A percentile compares a stretch with the other conserved stretches of the same genome.
Conservation (phyloP, 179 eudicot genomes). For the Beta corolliflora region DNA sequence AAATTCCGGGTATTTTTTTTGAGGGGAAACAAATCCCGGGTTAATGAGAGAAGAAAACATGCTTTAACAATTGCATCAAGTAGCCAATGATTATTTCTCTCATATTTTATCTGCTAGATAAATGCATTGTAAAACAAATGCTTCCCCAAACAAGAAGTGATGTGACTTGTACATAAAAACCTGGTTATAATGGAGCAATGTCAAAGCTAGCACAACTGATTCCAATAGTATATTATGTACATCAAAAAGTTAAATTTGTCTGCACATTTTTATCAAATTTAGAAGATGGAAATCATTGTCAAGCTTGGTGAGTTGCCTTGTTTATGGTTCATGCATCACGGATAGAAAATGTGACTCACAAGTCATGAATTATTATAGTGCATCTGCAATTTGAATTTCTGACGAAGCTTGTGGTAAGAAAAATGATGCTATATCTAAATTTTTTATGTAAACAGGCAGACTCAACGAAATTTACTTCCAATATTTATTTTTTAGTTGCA, state of each 20-base stretch:
- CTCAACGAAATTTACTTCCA: background rate
- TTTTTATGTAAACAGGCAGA: too few relatives aligned
- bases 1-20: too few relatives aligned
- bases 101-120: background rate
- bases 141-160: background rate
- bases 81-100: background rate
- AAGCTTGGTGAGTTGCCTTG: background rate
- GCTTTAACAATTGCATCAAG: background rate
- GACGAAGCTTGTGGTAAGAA: too few relatives aligned
- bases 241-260: background rate
- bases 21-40: background rate
- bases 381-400: background rate
- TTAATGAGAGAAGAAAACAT: background rate
- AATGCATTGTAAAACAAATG: background rate
- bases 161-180: background rate
- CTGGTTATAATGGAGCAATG: background rate
- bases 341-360: background rate
- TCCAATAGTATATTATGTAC: background rate
- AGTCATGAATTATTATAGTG: background rate
- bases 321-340: background rate
- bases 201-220: conserved; percentile 2
- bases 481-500: too few relatives aligned
- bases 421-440: too few relatives aligned
- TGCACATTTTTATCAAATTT: background rate
- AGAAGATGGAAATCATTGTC: background rate